Percentiles rank a stretch among this genome's conserved stretches.
Conservation (phyloP, 768 basidiomycete genomes). For the Albatrellus ellisii region DNA sequence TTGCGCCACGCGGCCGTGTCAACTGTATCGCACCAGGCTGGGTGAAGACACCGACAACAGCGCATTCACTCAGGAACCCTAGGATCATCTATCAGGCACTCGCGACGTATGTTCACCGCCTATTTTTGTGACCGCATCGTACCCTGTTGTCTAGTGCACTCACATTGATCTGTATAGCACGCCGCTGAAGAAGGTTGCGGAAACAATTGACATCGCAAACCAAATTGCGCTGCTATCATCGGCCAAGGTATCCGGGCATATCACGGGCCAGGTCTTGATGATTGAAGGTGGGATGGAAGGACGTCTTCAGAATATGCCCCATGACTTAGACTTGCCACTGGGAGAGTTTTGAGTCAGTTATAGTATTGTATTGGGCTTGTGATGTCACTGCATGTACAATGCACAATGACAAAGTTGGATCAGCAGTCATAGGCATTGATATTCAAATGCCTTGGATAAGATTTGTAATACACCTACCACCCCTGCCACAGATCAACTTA, state of each 20-base stretch:
- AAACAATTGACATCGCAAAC: constrained; percentile 47
- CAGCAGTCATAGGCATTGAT: too few species aligned
- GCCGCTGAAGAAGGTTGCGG: constrained; percentile 56
- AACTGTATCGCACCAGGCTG: constrained; percentile 61
- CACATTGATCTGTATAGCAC: constrained; percentile 26
- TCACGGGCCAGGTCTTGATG: constrained; percentile 59
- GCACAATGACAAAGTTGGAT: too few species aligned
- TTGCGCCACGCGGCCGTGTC: constrained; percentile 58
- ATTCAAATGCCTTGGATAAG: too few species aligned
- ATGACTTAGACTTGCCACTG: constrained; percentile 21
- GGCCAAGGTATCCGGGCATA: constrained; percentile 48
- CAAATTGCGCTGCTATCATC: constrained; percentile 55
- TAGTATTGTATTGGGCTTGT: too few species aligned
- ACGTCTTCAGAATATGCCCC: constrained; percentile 29
- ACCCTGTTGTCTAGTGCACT: not conserved
- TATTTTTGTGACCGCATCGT: not conserved
- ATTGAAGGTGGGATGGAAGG: constrained; percentile 76
- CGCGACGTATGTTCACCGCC: constrained; percentile 40
- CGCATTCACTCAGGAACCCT: constrained; percentile 41
- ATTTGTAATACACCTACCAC: too few species aligned
- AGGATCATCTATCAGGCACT: constrained; percentile 40
- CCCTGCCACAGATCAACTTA: too few species aligned
- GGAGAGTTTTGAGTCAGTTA: too few species aligned
- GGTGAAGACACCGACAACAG: constrained; percentile 43
- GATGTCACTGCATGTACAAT: too few species aligned